Conservation (phyloP, 2,329 filamentous ascomycete species). For the Ophiostoma perfectum region DNA sequence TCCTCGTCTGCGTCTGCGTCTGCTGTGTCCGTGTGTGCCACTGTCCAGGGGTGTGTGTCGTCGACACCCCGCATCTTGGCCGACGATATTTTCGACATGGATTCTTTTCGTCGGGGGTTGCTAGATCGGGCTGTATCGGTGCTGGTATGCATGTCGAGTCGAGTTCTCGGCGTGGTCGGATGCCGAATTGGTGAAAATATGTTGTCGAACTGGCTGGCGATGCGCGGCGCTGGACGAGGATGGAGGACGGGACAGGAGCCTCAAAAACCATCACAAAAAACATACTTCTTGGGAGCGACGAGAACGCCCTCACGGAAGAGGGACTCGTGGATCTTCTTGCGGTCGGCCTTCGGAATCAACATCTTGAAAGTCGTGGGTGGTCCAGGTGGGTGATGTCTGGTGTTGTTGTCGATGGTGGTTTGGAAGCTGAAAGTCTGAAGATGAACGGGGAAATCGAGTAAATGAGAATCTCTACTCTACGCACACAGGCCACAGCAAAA, state of each 20-base stretch:
- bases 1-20: neutral
- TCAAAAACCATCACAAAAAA: slow-evolving; percentile 13
- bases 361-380: slow-evolving; percentile 49
- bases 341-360: slow-evolving; percentile 99
- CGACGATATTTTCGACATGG: neutral
- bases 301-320: slow-evolving; percentile 92
- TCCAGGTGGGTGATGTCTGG: slow-evolving; percentile 29
- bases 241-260: neutral
- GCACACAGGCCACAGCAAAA: slow-evolving; percentile 10
- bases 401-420: slow-evolving; percentile 30
- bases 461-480: slow-evolving; percentile 13
- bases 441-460: slow-evolving; percentile 14
- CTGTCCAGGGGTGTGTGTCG: neutral
- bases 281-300: slow-evolving; percentile 88
- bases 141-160: neutral
- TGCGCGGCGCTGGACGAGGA: neutral
- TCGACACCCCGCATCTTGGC: neutral
- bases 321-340: slow-evolving; percentile 98
- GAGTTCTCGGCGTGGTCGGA: neutral
- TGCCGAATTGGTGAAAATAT: neutral
- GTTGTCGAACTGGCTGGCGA: neutral
- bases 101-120: neutral
- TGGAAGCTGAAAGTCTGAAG: slow-evolving; percentile 18
- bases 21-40: neutral
- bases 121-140: neutral